These are phyloP conservation scores for Chlorophyllum brunneum DNA, from an alignment of 768 basidiomycete species.

Conservation along the genomic window DNA sequence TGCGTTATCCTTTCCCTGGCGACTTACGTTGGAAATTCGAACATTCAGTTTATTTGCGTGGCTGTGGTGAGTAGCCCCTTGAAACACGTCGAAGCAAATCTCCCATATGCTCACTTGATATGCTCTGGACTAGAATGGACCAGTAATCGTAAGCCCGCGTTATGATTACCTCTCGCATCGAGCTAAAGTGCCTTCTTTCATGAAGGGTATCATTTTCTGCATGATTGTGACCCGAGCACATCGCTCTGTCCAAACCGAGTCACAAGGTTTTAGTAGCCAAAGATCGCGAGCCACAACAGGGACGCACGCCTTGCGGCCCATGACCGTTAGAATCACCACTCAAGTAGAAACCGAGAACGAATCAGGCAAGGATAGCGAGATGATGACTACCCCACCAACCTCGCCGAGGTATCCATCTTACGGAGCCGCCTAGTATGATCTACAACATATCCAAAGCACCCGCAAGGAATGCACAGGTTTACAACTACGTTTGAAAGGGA, in stretches of 20 bases:
- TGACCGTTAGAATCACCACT: constrained; percentile 19
- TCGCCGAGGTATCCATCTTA: too few relatives aligned
- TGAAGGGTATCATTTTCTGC: constrained; percentile 21
- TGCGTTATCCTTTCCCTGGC: constrained; percentile 16
- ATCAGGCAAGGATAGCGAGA: too few relatives aligned
- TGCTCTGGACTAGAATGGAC: constrained; percentile 17
- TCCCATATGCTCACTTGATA: constrained; percentile 10
- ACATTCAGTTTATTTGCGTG: too few relatives aligned
- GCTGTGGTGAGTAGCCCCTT: too few relatives aligned
- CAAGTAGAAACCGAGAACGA: constrained; percentile 13
- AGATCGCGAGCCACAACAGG: constrained; percentile 12
- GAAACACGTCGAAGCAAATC: constrained; percentile 12
- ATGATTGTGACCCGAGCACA: constrained; percentile 22
- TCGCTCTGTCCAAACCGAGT: constrained; percentile 11
- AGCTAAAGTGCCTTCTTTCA: constrained; percentile 1
- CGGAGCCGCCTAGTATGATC: too few relatives aligned
- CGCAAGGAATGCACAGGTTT: too few relatives aligned
- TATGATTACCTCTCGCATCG: background rate
- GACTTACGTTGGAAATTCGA: constrained; percentile 17
- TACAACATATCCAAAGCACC: too few relatives aligned
- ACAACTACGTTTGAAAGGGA: too few relatives aligned
- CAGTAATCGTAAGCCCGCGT: constrained; percentile 18
- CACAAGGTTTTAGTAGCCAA: constrained; percentile 7
- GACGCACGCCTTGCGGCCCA: constrained; percentile 15
- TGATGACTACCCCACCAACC: too few relatives aligned